A percentile compares a stretch with the other conserved stretches of the same genome.
These are phyloP conservation scores for Lindgomyces ingoldianus DNA, from an alignment of 495 filamentous ascomycete genomes.

Conservation along the genomic window DNA sequence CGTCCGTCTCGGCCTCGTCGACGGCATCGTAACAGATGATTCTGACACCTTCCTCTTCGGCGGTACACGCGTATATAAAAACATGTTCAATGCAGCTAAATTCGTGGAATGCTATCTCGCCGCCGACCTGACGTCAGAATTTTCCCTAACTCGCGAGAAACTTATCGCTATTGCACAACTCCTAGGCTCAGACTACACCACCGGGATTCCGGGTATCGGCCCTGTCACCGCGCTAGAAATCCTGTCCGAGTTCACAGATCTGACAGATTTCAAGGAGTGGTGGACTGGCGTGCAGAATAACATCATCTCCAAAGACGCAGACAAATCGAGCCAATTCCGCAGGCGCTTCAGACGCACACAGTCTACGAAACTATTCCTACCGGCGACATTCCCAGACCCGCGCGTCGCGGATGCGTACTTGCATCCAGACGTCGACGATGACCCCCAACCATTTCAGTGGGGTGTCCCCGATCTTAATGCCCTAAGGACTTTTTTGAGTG, in stretches of 20 bases:
- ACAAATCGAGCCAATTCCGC: constrained; percentile 62
- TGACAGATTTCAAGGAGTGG: constrained; percentile 80
- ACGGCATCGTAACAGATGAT: constrained; percentile 98
- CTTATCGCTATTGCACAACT: constrained; percentile 87
- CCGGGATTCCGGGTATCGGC: constrained; percentile 84
- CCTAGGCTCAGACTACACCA: constrained; percentile 90
- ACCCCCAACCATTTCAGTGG: constrained; percentile 83
- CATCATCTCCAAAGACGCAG: constrained; percentile 53
- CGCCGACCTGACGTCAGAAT: constrained; percentile 84
- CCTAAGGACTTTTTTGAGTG: constrained; percentile 81
- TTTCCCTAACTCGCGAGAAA: constrained; percentile 76
- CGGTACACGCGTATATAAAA: constrained; percentile 94
- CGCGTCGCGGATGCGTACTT: constrained; percentile 81
- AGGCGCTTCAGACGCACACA: constrained; percentile 71
- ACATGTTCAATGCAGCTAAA: constrained; percentile 98
- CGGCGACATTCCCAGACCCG: constrained; percentile 71
- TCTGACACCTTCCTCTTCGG: constrained; percentile 97
- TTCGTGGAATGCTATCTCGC: constrained; percentile 94
- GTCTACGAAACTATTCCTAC: constrained; percentile 80
- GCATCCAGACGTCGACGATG: constrained; percentile 77
- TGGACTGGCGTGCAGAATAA: constrained; percentile 74
- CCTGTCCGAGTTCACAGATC: constrained; percentile 75
- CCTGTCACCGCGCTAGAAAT: constrained; percentile 93
- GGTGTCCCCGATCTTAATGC: constrained; percentile 90
- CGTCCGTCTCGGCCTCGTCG: constrained; percentile 80